Conservation (phyloP, 2,329 filamentous ascomycete species). For the Verticillium tricorpus region DNA sequence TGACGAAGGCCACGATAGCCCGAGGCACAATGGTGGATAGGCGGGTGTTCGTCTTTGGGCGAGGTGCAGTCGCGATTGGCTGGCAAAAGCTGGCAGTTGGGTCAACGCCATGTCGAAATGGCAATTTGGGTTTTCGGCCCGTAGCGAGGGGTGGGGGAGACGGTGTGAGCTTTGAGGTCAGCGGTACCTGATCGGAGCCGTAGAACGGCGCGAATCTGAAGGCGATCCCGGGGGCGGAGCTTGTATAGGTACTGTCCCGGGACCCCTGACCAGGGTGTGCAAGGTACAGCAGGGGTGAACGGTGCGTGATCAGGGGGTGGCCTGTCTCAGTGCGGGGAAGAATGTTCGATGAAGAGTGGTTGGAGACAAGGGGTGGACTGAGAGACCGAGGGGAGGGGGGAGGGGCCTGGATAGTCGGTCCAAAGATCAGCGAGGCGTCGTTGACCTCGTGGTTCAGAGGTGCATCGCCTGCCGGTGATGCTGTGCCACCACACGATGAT, state of each 20-base stretch:
- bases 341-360: background rate
- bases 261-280: background rate
- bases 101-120: background rate
- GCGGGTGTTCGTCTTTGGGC: conserved; percentile 4
- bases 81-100: conserved; percentile 11
- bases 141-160: conserved; percentile 13
- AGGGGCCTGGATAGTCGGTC: background rate
- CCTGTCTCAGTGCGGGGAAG: background rate
- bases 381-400: background rate
- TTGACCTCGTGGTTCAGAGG: background rate
- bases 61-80: conserved; percentile 16
- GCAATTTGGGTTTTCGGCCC: conserved; percentile 32
- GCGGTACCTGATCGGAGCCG: conserved; percentile 1
- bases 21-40: background rate
- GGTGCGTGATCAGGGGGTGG: background rate
- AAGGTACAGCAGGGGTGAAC: background rate
- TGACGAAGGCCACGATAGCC: background rate
- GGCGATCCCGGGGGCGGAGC: background rate
- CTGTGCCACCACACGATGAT: background rate
- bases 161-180: background rate
- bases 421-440: background rate
- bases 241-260: background rate
- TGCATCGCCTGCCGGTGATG: background rate
- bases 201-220: background rate
- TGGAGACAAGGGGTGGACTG: background rate